Evolutionary conservation across 306 rosid species (phyloP).

Genomic region (Castanopsis chinensis): DNA sequence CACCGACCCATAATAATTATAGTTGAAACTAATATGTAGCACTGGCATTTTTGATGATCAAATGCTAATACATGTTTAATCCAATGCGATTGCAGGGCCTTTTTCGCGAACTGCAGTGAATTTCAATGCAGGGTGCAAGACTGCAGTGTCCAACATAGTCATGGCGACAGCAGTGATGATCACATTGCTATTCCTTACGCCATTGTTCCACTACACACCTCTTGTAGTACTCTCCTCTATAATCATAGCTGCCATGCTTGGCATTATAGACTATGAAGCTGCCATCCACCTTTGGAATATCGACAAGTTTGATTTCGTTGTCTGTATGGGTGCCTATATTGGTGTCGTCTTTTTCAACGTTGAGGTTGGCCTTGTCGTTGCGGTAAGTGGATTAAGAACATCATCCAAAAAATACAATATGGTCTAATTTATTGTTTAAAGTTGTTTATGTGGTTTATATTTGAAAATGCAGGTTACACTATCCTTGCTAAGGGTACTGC

Average conservation of each 20-base stretch:
- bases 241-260: slow-evolving; percentile 91
- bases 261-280: slow-evolving; percentile 83
- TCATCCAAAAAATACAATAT: background rate
- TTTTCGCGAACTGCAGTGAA: slow-evolving; percentile 96
- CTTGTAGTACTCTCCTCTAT: slow-evolving; percentile 83
- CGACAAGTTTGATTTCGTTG: slow-evolving; percentile 83
- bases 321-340: slow-evolving; percentile 70
- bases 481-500: slow-evolving; percentile 58
- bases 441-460: background rate
- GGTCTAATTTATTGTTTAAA: background rate
- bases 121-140: slow-evolving; percentile 93
- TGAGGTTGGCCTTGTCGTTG: slow-evolving; percentile 75
- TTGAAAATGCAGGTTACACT: slow-evolving; percentile 56
- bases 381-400: slow-evolving; percentile 41
- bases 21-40: too few species aligned
- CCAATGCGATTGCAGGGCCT: slow-evolving; percentile 63
- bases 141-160: slow-evolving; percentile 85
- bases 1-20: too few species aligned
- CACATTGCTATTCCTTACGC: slow-evolving; percentile 78
- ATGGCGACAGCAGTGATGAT: slow-evolving; percentile 94
- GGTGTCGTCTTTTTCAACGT: slow-evolving; percentile 87
- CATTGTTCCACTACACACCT: slow-evolving; percentile 94
- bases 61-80: background rate
- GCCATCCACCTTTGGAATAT: slow-evolving; percentile 85
- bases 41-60: too few species aligned